A percentile compares a stretch with the other conserved stretches of the same genome.
Evolutionary conservation across 345 rosid genomes (phyloP).

Genomic region (Brassica napus): Da-Ae NC_063448.1:27123501-27124000

Average conservation of each 20-base stretch:
- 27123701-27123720: conserved; percentile 43
- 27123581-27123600: not conserved
- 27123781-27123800: conserved; percentile 40
- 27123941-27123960: no score
- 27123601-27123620: not conserved
- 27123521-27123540: conserved; percentile 49
- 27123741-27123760: conserved; percentile 44
- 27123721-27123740: conserved; percentile 57
- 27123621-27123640: conserved; percentile 62
- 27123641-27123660: conserved; percentile 49
- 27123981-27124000: no score
- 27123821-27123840: no score
- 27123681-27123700: conserved; percentile 58
- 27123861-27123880: no score
- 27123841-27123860: no score
- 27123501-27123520: conserved; percentile 50
- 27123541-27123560: conserved; percentile 41
- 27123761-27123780: conserved; percentile 40
- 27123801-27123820: not conserved
- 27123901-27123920: no score
- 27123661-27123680: conserved; percentile 57
- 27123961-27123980: no score
- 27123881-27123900: no score
- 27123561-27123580: not conserved
- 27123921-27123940: no score